These are phyloP conservation scores for Lachancea fermentati DNA, from an alignment of 805 yeast genomes.

Conservation along the genomic window DNA sequence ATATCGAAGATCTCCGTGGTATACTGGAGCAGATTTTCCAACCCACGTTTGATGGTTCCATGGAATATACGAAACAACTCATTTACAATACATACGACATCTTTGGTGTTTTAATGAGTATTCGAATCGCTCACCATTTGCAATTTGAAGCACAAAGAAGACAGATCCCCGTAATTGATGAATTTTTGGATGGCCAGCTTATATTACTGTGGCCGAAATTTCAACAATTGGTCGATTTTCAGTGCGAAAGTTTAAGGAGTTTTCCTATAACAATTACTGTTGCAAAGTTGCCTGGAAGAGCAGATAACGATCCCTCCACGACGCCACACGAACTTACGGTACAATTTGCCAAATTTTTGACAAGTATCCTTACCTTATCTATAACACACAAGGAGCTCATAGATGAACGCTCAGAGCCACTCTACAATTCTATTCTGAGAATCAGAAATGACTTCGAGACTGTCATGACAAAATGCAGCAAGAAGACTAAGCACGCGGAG, in stretches of 20 bases:
- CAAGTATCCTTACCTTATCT: conserved; percentile 61
- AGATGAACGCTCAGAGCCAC: conserved; percentile 53
- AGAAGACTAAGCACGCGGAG: conserved; percentile 51
- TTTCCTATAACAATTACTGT: conserved; percentile 32
- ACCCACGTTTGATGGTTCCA: conserved; percentile 47
- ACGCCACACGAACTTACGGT: conserved; percentile 66
- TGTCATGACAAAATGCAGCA: conserved; percentile 63
- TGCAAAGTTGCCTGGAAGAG: conserved; percentile 30
- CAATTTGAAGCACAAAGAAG: conserved; percentile 63
- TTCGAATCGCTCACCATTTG: conserved; percentile 61
- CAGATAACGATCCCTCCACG: conserved; percentile 29
- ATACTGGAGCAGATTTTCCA: conserved; percentile 47
- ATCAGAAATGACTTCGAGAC: conserved; percentile 77
- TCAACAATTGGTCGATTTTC: conserved; percentile 67
- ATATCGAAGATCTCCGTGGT: conserved; percentile 39
- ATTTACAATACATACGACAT: conserved; percentile 51
- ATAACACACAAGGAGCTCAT: conserved; percentile 28
- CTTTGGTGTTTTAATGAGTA: conserved; percentile 71
- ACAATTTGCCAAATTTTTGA: conserved; percentile 66
- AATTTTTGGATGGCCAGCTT: conserved; percentile 59
- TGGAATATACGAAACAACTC: conserved; percentile 41
- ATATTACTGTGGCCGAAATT: conserved; percentile 83
- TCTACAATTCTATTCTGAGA: conserved; percentile 61
- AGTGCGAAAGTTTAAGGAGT: conserved; percentile 65
- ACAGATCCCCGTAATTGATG: conserved; percentile 60